Evolutionary conservation across 1,139 yeast species (phyloP).

Genomic region (Protomyces inouyei): DNA sequence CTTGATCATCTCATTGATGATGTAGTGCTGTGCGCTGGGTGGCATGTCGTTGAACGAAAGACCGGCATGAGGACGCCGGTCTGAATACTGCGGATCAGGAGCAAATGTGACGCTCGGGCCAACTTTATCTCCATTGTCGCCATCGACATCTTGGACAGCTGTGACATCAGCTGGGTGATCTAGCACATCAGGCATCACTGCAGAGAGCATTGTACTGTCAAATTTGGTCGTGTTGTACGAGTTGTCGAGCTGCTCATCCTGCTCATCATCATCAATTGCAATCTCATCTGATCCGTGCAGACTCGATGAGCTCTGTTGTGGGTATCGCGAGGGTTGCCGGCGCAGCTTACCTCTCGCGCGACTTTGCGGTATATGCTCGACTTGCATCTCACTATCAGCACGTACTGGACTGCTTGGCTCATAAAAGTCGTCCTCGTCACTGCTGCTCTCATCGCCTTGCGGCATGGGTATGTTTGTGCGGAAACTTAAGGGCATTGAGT

Average conservation of each 20-base stretch:
- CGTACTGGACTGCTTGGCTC: neutral
- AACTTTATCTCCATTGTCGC: neutral
- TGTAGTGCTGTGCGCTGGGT: slow-evolving; percentile 83
- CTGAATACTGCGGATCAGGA: neutral
- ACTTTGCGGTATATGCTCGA: neutral
- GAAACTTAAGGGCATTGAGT: slow-evolving; percentile 13
- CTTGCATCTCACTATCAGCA: neutral
- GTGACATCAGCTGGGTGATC: neutral
- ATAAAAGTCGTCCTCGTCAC: slow-evolving; percentile 4
- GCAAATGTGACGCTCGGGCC: neutral
- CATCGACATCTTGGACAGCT: neutral
- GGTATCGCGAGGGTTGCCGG: neutral
- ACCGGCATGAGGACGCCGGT: neutral
- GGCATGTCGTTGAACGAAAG: slow-evolving; percentile 74
- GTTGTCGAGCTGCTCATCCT: neutral
- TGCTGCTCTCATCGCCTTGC: slow-evolving; percentile 11
- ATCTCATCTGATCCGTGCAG: neutral
- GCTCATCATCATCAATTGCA: neutral
- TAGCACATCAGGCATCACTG: neutral
- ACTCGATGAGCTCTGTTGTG: neutral
- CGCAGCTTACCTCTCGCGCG: neutral
- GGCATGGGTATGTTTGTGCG: slow-evolving; percentile 24
- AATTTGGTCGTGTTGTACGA: neutral
- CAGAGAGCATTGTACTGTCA: neutral
- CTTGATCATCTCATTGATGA: slow-evolving; percentile 78